Percentiles rank a stretch among this genome's conserved stretches.
Evolutionary conservation across 352 stramenopile genomes (phyloP).

Genomic region (Thalassiosira pacifica): DNA sequence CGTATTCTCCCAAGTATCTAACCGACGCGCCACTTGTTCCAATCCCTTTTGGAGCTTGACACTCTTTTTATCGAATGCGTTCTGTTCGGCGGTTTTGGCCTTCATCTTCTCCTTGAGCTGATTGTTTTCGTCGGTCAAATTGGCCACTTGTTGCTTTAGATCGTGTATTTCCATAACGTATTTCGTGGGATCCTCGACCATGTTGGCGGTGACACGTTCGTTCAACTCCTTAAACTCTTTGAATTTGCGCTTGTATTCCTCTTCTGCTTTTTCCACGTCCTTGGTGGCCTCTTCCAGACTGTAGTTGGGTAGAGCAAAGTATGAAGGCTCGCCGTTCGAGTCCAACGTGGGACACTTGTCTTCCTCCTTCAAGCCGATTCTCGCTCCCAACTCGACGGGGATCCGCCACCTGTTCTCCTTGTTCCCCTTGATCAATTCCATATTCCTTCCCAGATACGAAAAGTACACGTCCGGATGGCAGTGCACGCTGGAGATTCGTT

Average conservation of each 20-base stretch:
- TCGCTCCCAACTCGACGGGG: conserved; percentile 17
- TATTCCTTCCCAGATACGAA: neutral
- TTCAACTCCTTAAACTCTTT: neutral
- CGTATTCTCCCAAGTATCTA: conserved; percentile 28
- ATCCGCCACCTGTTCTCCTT: conserved; percentile 43
- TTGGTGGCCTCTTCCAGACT: conserved; percentile 14
- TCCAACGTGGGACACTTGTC: conserved; percentile 41
- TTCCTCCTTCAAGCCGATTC: conserved; percentile 15
- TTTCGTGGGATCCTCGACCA: conserved; percentile 26
- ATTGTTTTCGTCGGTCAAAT: conserved; percentile 10
- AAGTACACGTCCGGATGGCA: conserved; percentile 7
- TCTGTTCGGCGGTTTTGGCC: neutral
- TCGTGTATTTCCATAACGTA: conserved; percentile 23
- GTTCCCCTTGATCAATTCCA: neutral
- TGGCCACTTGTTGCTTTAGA: conserved; percentile 10
- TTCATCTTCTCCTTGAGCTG: conserved; percentile 30
- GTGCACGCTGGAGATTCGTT: neutral
- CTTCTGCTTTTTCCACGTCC: conserved; percentile 40
- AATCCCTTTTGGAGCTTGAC: conserved; percentile 3
- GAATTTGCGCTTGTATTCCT: conserved; percentile 14
- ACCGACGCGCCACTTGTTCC: conserved; percentile 16
- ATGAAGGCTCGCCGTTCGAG: conserved; percentile 17
- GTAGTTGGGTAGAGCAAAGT: conserved; percentile 51
- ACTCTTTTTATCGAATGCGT: neutral
- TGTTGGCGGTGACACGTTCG: neutral